These are phyloP conservation scores for Dioscorea cayenensis DNA, from an alignment of 116 monocot genomes.

Conservation along the genomic window DNA sequence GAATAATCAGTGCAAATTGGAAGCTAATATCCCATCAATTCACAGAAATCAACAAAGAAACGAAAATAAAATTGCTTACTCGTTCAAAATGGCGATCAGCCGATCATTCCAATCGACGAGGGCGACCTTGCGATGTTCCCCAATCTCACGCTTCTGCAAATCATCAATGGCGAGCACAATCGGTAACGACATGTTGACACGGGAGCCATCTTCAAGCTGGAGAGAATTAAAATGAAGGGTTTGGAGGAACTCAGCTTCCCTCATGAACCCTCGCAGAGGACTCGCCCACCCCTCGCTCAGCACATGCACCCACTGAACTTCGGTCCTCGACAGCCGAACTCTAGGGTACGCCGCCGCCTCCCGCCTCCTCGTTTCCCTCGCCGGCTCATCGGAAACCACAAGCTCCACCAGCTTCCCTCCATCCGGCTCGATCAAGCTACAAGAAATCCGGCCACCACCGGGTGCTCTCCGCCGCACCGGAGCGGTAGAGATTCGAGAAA, in stretches of 20 bases:
- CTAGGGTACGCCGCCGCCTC: conserved; percentile 34
- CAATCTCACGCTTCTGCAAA: conserved; percentile 50
- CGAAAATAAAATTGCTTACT: conserved; percentile 35
- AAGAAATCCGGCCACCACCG: conserved; percentile 5
- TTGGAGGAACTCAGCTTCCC: conserved; percentile 97
- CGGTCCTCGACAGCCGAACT: conserved; percentile 47
- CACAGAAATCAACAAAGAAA: neutral
- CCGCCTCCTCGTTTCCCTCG: conserved; percentile 26
- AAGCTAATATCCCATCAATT: neutral
- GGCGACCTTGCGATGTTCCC: conserved; percentile 28
- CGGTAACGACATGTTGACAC: conserved; percentile 91
- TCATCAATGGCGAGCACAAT: conserved; percentile 87
- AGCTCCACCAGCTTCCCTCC: conserved; percentile 75
- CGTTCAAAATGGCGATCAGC: conserved; percentile 53
- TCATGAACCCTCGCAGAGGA: conserved; percentile 91
- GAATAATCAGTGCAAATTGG: no score
- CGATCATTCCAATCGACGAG: conserved; percentile 38
- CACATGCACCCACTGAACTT: conserved; percentile 85
- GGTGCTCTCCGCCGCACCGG: neutral
- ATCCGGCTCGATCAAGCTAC: conserved; percentile 75
- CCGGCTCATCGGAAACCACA: conserved; percentile 36
- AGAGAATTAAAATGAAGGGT: conserved; percentile 95
- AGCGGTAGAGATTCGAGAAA: neutral
- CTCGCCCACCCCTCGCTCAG: conserved; percentile 97
- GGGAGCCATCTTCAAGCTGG: conserved; percentile 45